Conservation (phyloP, 164 flowering plant genomes). For the Magnolia officinalis region DNA sequence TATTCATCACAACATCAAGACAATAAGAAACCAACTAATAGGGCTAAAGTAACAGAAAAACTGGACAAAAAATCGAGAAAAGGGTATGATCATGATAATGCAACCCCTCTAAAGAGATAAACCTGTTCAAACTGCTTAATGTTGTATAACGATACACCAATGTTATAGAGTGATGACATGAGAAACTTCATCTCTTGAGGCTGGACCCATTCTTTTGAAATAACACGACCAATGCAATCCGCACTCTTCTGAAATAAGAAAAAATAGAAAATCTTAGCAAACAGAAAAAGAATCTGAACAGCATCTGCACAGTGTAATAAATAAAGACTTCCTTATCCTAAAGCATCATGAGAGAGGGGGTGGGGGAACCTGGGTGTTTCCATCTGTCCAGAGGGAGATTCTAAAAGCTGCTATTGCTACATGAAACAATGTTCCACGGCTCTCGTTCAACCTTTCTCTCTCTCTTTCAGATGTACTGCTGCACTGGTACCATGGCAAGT, state of each 20-base stretch:
- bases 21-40: no score
- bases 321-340: not conserved
- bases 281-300: constrained; percentile 2
- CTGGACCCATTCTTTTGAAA: constrained; percentile 53
- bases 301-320: not conserved
- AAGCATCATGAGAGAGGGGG: not conserved
- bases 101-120: constrained; percentile 1
- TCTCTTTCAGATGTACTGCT: constrained; percentile 16
- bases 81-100: no score
- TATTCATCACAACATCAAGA: no score
- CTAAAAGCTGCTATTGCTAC: constrained; percentile 25
- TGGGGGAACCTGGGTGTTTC: constrained; percentile 17
- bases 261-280: constrained; percentile 11
- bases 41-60: no score
- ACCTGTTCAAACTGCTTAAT: constrained; percentile 62
- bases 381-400: constrained; percentile 18
- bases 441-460: constrained; percentile 17
- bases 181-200: constrained; percentile 51
- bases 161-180: constrained; percentile 47
- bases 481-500: constrained; percentile 7
- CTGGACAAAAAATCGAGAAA: no score
- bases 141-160: constrained; percentile 57
- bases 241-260: constrained; percentile 44
- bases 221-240: constrained; percentile 34
- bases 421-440: constrained; percentile 15